Evolutionary conservation across 805 yeast species (phyloP), one percentile per base, ranked within the genome.

Genomic region (Suhomyces faveliae): DNA sequence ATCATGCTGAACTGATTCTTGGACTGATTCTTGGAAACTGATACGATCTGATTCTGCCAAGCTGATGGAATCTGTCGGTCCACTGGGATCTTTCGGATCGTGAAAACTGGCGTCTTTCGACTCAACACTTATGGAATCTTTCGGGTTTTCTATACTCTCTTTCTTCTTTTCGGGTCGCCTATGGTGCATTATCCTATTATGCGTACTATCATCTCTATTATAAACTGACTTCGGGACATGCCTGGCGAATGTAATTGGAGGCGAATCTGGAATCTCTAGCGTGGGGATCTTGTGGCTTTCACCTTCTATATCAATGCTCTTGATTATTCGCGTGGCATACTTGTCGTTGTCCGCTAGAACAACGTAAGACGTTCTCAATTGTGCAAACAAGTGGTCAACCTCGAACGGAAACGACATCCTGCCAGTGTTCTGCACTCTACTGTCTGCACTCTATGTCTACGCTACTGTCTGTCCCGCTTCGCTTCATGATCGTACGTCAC

Each of bases 321-420:
- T 55, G 17, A 66, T 51, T 4, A 62, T 55, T 11, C 61, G 50
- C 12, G 48, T 52, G 12, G 61, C 49, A 24, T 58, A 56, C 6
- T 58, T 65, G 33, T 58, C 63, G 20, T 56, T 53, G 33, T 63
- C 65, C 15, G 54, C 59, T 38, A 53, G 49, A 0, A 64, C 57
- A 4, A 62, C 45, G 47, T 61, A 65, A 2, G 68, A 54, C 15
- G 62, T 56, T 33, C 73, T 53, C 30, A 68, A 50, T 35, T 64
- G 65, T 2, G 63, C 59, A 37, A 72, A 50, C 43, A 71, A 45
- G 15, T 62, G 64, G 15, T 60, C 50, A 6, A 61, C 58, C 27
- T 68, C 72, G 20, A 63, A 58, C 4, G 75, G 72, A 43, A 71
- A 64, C 22, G 76, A 68, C 77, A 72, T 71, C n/a, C n/a, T n/a